Evolutionary conservation across 768 basidiomycete species (phyloP).

Genomic region (Mycena alexandri): DNA sequence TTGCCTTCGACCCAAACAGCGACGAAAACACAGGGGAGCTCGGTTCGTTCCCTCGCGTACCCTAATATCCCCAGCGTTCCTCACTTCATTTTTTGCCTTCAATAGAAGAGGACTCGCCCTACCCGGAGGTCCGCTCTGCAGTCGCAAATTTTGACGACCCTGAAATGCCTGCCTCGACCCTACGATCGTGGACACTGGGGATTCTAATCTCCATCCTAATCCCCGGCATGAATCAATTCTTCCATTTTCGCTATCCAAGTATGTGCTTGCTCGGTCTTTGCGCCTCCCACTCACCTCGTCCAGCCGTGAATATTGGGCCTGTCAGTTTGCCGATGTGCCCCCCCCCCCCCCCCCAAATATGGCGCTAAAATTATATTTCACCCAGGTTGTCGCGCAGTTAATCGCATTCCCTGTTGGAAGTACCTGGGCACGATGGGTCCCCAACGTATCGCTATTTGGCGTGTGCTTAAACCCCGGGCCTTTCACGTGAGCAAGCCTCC

Average conservation of each 20-base stretch:
- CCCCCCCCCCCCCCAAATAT: neutral
- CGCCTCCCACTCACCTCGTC: neutral
- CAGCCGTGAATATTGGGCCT: conserved; percentile 30
- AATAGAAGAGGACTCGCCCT: conserved; percentile 80
- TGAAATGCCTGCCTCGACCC: conserved; percentile 67
- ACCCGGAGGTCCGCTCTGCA: conserved; percentile 85
- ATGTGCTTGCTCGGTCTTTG: conserved; percentile 39
- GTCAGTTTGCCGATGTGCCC: conserved; percentile 13
- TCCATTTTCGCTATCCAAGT: conserved; percentile 76
- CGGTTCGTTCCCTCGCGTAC: conserved; percentile 37
- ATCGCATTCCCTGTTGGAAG: conserved; percentile 78
- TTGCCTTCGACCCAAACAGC: conserved; percentile 53
- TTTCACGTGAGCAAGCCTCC: conserved; percentile 54
- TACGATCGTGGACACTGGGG: conserved; percentile 75
- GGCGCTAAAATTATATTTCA: conserved; percentile 37
- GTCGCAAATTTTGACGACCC: conserved; percentile 82
- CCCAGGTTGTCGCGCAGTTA: conserved; percentile 75
- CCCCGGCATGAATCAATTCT: conserved; percentile 84
- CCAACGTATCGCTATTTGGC: conserved; percentile 67
- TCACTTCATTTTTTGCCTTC: neutral
- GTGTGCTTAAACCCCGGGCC: conserved; percentile 77
- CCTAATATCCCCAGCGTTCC: neutral
- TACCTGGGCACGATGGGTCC: conserved; percentile 72
- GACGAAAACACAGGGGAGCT: conserved; percentile 41
- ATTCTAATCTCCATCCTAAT: conserved; percentile 69